Evolutionary conservation across 331 rosid genomes (phyloP), one percentile per base, ranked within the genome.

Genomic region (Malus hybrid): DNA sequence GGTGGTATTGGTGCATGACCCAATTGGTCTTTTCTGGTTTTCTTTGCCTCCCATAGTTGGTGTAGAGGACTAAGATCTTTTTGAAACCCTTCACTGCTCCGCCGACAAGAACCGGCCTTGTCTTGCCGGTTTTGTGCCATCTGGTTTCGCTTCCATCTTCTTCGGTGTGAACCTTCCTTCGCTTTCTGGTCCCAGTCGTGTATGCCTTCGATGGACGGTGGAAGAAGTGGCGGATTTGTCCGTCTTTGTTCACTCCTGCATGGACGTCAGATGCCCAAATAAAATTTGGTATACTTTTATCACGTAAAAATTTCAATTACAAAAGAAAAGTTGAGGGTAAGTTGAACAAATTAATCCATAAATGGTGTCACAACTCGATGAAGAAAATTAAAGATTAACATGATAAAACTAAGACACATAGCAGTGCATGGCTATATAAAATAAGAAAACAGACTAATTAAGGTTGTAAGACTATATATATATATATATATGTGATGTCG

Each of bases 91-190:
- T 92, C 5, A 86, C 79, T 15, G 30, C 70, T 1, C 91, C 89
- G 15, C 77, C 78, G 6, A 33, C 66, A 5, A 78, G 42, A 4
- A 90, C 79, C 8, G 97, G 82, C 72, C 97, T 86, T 11, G 97
- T 92, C 84, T 95, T 95, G 2, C 99, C 97, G 4, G 99, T 95
- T 80, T 95, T 95, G 86, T 95, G 97, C 97, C 99, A 92, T 68
- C 97, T 89, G 7, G 97, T 92, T 71, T 95, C 99, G n/a, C 82
- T 85, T n/a, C 92, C 97, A 20, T 94, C 93, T 50, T 90, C 88
- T 2, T 90, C 95, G 0, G 96, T 88, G 83, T 90, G 83, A 10
- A 94, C 97, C 78, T 92, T 94, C 83, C 99, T 82, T 28, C 99
- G 85, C 62, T 94, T 94, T 68, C 99, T 82, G 20, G 95, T 90